Conservation (phyloP, 2,329 filamentous ascomycete species). For the Teratosphaeria pseudoeucalypti region DNA sequence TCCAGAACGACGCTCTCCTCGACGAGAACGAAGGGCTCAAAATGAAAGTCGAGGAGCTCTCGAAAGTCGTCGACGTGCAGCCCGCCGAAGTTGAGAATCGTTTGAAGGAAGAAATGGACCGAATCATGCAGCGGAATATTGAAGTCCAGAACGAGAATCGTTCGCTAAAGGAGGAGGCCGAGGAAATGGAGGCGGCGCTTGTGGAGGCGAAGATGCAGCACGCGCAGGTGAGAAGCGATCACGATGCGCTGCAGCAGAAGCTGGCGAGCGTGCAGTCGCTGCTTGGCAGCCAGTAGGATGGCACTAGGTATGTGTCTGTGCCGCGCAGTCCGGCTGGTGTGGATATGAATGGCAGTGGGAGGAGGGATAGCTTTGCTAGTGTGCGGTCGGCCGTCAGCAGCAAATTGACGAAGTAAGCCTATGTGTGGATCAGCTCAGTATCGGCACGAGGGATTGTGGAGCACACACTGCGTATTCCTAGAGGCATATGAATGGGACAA, state of each 20-base stretch:
- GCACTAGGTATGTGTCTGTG: neutral
- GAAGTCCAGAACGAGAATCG: slow-evolving; percentile 92
- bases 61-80: slow-evolving; percentile 78
- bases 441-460: too few relatives aligned
- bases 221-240: slow-evolving; percentile 65
- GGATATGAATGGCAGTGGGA: neutral
- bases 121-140: slow-evolving; percentile 82
- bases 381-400: neutral
- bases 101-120: slow-evolving; percentile 76
- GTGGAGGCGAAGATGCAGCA: slow-evolving; percentile 91
- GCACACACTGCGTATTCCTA: neutral
- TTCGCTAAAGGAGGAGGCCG: slow-evolving; percentile 75
- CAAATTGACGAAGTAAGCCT: neutral
- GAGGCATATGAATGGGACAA: neutral
- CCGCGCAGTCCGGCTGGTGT: neutral
- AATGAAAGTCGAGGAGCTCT: slow-evolving; percentile 75
- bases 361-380: neutral
- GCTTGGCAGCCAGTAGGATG: slow-evolving; percentile 22
- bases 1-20: slow-evolving; percentile 79
- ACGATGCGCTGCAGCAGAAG: slow-evolving; percentile 40
- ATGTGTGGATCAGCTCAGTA: neutral
- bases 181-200: slow-evolving; percentile 82
- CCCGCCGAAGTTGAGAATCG: slow-evolving; percentile 76
- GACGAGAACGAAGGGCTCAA: slow-evolving; percentile 84
- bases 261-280: slow-evolving; percentile 37